Evolutionary conservation across 805 yeast genomes (phyloP).

Genomic region (Metschnikowia koreensis): DNA sequence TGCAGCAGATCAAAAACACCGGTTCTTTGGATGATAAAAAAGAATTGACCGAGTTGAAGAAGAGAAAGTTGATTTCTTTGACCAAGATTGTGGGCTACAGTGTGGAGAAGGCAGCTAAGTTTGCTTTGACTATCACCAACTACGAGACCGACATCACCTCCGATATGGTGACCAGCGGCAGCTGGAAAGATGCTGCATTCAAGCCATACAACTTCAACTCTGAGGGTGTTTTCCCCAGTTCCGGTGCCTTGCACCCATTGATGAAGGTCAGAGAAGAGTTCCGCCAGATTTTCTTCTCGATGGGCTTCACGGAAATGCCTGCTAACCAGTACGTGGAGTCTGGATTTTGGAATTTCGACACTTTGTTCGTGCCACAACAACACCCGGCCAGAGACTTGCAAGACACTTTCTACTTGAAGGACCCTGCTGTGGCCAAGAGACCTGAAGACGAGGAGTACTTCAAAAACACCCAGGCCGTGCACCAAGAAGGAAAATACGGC

Average conservation of each 20-base stretch:
- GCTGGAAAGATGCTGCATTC: conserved; percentile 82
- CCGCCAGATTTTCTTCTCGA: conserved; percentile 93
- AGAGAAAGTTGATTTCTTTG: conserved; percentile 79
- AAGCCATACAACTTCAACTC: conserved; percentile 96
- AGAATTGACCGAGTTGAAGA: conserved; percentile 80
- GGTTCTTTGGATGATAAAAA: conserved; percentile 62
- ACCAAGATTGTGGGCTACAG: conserved; percentile 73
- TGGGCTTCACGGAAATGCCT: conserved; percentile 99
- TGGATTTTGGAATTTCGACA: conserved; percentile 98
- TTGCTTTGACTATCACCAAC: conserved; percentile 74
- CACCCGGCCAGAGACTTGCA: conserved; percentile 99
- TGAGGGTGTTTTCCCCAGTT: conserved; percentile 80
- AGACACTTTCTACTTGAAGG: conserved; percentile 96
- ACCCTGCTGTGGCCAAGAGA: conserved; percentile 75
- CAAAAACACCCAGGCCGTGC: conserved; percentile 77
- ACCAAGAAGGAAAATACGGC: conserved; percentile 86
- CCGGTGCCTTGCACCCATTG: conserved; percentile 96
- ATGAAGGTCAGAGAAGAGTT: conserved; percentile 97
- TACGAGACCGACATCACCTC: conserved; percentile 91
- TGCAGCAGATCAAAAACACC: conserved; percentile 53
- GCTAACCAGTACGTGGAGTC: conserved; percentile 96
- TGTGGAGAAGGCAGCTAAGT: conserved; percentile 79
- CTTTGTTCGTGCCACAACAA: conserved; percentile 96
- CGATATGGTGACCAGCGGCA: conserved; percentile 82
- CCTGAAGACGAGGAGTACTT: conserved; percentile 82